A percentile compares a stretch with the other conserved stretches of the same genome.
phyloP scores from a whole-genome alignment of 2,329 filamentous ascomycete genomes.

The Aureobasidium sp. region DNA sequence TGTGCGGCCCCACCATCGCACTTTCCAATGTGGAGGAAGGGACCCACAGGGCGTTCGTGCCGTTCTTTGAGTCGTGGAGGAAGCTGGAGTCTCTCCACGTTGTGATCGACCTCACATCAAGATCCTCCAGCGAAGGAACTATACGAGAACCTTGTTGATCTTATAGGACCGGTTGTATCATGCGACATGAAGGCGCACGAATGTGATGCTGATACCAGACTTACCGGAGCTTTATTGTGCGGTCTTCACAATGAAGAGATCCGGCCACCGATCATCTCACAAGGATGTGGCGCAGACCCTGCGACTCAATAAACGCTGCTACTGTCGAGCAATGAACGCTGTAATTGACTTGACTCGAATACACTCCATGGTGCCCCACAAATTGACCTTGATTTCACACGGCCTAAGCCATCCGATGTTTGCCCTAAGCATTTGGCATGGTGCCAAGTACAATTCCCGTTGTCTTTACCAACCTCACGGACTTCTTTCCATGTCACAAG shows the following conservation, averaged over 20 bases:
- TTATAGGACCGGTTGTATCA: rapidly evolving
- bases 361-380: background rate
- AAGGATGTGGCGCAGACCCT: background rate
- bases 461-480: conserved; percentile 6
- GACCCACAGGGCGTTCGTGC: background rate
- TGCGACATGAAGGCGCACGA: background rate
- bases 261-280: background rate
- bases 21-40: background rate
- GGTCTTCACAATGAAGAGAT: background rate
- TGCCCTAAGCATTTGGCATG: background rate
- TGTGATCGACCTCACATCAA: background rate
- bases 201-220: background rate
- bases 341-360: background rate
- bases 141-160: background rate
- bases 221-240: too few species aligned
- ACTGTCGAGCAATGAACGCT: background rate
- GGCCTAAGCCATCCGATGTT: background rate
- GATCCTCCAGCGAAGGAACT: background rate
- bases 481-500: conserved; percentile 1
- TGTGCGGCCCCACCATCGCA: background rate
- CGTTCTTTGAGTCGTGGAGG: background rate
- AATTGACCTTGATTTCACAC: background rate
- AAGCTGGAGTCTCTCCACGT: background rate
- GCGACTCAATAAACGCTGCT: background rate
- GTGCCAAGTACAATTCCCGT: conserved; percentile 1